Conservation (phyloP, 169 alveolate species). For the Eimeria necatrix region DNA sequence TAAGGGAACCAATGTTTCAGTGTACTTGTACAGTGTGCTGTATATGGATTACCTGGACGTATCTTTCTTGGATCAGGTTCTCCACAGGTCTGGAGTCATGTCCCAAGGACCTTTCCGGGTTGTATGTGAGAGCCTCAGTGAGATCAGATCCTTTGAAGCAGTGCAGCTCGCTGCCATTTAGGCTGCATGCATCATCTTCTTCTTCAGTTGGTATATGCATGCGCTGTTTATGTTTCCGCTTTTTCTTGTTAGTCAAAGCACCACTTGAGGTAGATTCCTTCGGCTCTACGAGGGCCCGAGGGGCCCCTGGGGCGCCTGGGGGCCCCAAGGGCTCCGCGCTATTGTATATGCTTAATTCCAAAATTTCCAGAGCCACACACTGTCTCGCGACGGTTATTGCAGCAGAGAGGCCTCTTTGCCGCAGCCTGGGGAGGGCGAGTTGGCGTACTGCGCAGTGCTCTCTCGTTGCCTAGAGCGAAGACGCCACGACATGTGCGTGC, state of each 20-base stretch:
- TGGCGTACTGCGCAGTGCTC: not conserved
- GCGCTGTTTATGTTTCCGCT: not conserved
- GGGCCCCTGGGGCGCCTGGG: not conserved
- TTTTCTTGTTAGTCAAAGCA: not conserved
- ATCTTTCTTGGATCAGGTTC: not conserved
- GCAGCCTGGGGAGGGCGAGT: not conserved
- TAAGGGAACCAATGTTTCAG: not conserved
- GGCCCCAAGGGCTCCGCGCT: not conserved
- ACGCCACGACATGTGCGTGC: not conserved
- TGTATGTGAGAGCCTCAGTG: too few relatives aligned
- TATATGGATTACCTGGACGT: not conserved
- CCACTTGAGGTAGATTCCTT: not conserved
- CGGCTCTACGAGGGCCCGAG: not conserved
- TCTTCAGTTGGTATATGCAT: slow-evolving; percentile 1
- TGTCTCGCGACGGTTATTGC: not conserved
- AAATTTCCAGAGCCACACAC: not conserved
- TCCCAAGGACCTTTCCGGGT: not conserved
- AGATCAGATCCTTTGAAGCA: not conserved
- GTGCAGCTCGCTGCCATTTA: not conserved
- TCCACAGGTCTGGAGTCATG: not conserved
- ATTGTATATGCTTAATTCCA: not conserved
- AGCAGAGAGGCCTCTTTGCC: slow-evolving; percentile 12
- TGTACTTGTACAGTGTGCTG: not conserved
- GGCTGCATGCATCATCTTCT: slow-evolving; percentile 14
- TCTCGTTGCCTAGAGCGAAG: not conserved